Percentiles rank a stretch among this genome's conserved stretches.
These are phyloP conservation scores for Pichia nanzhaoensis DNA, from an alignment of 805 yeast genomes.

Conservation along the genomic window DNA sequence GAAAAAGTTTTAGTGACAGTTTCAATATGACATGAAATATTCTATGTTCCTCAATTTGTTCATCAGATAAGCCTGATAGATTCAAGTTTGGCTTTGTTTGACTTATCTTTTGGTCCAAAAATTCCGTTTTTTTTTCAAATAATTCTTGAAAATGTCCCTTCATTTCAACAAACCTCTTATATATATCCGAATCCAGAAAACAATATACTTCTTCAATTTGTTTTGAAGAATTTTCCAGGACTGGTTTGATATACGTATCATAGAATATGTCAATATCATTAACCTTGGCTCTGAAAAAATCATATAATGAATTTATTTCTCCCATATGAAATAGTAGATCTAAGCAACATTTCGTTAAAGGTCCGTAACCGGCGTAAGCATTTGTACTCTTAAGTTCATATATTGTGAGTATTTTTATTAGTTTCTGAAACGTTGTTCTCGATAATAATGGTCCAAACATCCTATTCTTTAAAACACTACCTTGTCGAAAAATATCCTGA, in stretches of 20 bases:
- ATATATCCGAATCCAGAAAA: background rate
- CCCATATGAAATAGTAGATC: background rate
- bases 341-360: background rate
- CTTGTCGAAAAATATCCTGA: constrained; percentile 3
- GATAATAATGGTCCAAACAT: constrained; percentile 2
- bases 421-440: background rate
- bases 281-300: constrained; percentile 5
- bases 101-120: background rate
- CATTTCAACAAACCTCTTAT: background rate
- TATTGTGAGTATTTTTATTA: background rate
- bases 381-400: background rate
- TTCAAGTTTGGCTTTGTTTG: background rate
- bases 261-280: background rate
- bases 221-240: background rate
- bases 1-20: background rate
- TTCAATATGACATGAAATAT: constrained; percentile 1
- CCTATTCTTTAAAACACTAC: background rate
- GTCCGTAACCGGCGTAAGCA: background rate
- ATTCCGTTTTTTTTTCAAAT: background rate
- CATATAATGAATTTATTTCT: constrained; percentile 10
- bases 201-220: background rate
- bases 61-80: background rate
- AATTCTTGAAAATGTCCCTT: background rate
- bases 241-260: background rate
- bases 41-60: background rate